Evolutionary conservation across 192 early-diverging fungal species (phyloP).

Genomic region (Backusella liffmaniae): DNA sequence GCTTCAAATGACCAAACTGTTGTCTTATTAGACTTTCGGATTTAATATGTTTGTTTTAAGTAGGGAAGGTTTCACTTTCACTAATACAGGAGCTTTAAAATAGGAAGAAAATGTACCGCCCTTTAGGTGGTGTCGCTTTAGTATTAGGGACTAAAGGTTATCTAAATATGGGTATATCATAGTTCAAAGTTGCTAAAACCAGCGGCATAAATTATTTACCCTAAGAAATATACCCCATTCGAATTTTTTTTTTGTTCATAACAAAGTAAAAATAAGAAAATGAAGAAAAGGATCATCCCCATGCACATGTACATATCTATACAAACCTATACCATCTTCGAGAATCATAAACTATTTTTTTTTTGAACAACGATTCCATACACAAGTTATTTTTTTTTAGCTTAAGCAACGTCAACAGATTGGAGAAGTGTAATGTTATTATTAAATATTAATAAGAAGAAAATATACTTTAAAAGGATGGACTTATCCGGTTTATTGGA

Average conservation of each 20-base stretch:
- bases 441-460: not conserved
- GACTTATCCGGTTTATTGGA: not conserved
- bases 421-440: not conserved
- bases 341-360: not conserved
- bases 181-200: not conserved
- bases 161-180: constrained; percentile 4
- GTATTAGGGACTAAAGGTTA: constrained; percentile 1
- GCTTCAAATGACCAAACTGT: not conserved
- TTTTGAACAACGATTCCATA: not conserved
- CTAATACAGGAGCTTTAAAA: not conserved
- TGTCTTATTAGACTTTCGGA: not conserved
- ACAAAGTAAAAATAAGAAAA: not conserved
- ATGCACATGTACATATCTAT: not conserved
- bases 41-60: constrained; percentile 8
- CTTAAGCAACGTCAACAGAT: not conserved
- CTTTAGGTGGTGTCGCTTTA: not conserved
- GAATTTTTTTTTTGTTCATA: not conserved
- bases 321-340: not conserved
- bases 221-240: not conserved
- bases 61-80: not conserved
- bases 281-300: not conserved
- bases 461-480: not conserved
- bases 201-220: not conserved
- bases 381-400: not conserved
- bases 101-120: not conserved